Conservation (phyloP, 441 rosid species). For the Erysimum cheiri region DNA sequence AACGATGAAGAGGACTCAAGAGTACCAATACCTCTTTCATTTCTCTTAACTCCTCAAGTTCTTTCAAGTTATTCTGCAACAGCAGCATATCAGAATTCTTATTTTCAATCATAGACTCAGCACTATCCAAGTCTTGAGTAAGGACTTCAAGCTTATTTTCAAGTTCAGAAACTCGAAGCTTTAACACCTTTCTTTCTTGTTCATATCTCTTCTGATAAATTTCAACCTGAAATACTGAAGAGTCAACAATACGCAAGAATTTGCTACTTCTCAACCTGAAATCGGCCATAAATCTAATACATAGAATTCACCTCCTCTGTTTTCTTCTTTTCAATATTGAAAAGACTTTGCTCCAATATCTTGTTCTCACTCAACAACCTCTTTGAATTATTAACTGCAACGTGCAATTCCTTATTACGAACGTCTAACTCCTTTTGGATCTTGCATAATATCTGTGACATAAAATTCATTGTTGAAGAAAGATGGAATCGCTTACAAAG, state of each 20-base stretch:
- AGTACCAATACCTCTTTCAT: slow-evolving; percentile 82
- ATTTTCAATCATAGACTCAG: slow-evolving; percentile 62
- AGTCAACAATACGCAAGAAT: slow-evolving; percentile 34
- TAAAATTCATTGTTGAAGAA: slow-evolving; percentile 30
- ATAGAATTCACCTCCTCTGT: slow-evolving; percentile 67
- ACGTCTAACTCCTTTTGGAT: slow-evolving; percentile 74
- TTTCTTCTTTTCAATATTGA: slow-evolving; percentile 65
- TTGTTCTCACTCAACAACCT: slow-evolving; percentile 64
- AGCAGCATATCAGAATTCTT: slow-evolving; percentile 62
- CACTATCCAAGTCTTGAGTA: slow-evolving; percentile 55
- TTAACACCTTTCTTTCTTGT: slow-evolving; percentile 68
- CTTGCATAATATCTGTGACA: slow-evolving; percentile 56
- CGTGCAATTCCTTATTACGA: slow-evolving; percentile 62
- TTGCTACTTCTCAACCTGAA: slow-evolving; percentile 25
- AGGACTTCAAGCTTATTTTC: slow-evolving; percentile 69
- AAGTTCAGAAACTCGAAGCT: slow-evolving; percentile 66
- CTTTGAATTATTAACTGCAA: slow-evolving; percentile 58
- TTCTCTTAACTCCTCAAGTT: slow-evolving; percentile 89
- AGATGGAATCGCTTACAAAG: slow-evolving; percentile 1
- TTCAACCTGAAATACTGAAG: slow-evolving; percentile 54
- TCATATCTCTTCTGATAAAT: slow-evolving; percentile 61
- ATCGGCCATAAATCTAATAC: slow-evolving; percentile 23
- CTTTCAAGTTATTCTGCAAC: slow-evolving; percentile 75
- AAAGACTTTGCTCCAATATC: slow-evolving; percentile 64
- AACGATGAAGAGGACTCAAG: slow-evolving; percentile 12